phyloP scores from a whole-genome alignment of 257 asterid genomes.

The Petunia axillaris region DNA sequence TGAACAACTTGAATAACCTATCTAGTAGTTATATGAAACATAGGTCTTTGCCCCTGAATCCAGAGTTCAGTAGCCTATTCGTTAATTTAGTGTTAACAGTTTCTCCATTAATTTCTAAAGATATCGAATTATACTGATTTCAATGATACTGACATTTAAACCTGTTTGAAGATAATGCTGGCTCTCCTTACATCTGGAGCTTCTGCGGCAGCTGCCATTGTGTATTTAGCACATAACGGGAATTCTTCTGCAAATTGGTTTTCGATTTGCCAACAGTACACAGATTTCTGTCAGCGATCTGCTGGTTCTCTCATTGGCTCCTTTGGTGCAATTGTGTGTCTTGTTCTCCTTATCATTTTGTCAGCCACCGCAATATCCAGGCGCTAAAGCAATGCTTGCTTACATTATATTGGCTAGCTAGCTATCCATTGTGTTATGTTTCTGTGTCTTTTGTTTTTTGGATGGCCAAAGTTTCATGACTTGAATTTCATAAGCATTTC shows the following conservation, averaged over 20 bases:
- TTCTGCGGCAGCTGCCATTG: constrained; percentile 79
- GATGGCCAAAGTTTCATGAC: neutral
- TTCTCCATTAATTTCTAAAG: neutral
- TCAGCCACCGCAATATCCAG: constrained; percentile 54
- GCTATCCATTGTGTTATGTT: neutral
- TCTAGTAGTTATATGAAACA: too few relatives aligned
- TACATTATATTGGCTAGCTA: neutral
- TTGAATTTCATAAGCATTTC: neutral
- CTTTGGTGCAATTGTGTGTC: constrained; percentile 46
- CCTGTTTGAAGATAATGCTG: constrained; percentile 49
- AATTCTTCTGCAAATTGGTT: constrained; percentile 79
- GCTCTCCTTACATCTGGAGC: constrained; percentile 66
- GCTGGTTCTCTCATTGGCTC: constrained; percentile 79
- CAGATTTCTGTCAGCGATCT: constrained; percentile 57
- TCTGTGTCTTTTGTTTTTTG: neutral
- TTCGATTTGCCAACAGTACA: constrained; percentile 65
- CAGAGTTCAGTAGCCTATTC: neutral
- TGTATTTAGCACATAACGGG: constrained; percentile 77
- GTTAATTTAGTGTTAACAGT: neutral
- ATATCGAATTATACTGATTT: neutral
- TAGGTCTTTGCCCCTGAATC: neutral
- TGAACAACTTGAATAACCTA: too few relatives aligned
- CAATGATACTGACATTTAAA: neutral
- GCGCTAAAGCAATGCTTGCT: constrained; percentile 19
- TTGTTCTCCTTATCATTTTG: constrained; percentile 53